These are phyloP conservation scores for Cylindrodendrum hubeiense DNA, from an alignment of 2,329 filamentous ascomycete genomes.

Conservation along the genomic window DNA sequence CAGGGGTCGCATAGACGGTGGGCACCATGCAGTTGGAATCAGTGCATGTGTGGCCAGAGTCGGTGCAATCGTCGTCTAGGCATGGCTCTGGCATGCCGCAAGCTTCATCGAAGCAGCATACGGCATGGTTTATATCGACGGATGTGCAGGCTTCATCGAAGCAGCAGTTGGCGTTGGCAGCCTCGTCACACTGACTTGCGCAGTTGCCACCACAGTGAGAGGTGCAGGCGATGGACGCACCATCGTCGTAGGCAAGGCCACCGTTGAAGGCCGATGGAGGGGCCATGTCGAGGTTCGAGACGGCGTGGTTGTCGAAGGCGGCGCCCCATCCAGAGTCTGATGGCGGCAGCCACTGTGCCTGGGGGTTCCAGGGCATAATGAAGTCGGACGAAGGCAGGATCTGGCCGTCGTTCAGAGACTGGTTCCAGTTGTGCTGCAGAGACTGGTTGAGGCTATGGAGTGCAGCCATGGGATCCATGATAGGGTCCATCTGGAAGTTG, in stretches of 20 bases:
- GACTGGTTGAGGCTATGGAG: constrained; percentile 38
- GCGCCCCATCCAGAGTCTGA: background rate
- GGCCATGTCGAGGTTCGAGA: background rate
- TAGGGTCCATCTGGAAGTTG: background rate
- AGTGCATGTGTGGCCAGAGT: constrained; percentile 51
- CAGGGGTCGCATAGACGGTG: constrained; percentile 40
- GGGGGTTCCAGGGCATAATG: constrained; percentile 15
- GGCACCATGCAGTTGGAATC: constrained; percentile 50
- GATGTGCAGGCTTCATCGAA: constrained; percentile 52
- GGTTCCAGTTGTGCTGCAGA: background rate
- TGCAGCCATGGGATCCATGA: constrained; percentile 37
- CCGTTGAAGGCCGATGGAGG: background rate
- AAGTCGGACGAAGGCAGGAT: constrained; percentile 7
- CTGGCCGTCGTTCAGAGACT: too few species aligned
- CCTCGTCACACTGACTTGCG: constrained; percentile 41
- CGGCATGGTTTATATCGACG: constrained; percentile 28
- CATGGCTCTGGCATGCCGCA: constrained; percentile 53
- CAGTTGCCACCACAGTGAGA: constrained; percentile 50
- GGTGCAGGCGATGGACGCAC: constrained; percentile 49
- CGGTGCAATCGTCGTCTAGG: constrained; percentile 47
- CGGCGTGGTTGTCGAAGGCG: background rate
- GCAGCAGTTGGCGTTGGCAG: constrained; percentile 48
- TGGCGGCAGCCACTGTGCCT: constrained; percentile 19
- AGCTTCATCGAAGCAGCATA: constrained; percentile 47
- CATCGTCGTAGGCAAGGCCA: constrained; percentile 42